Conservation (phyloP, 176 grass and related monocot genomes). For the Bothriochloa decipiens region DNA sequence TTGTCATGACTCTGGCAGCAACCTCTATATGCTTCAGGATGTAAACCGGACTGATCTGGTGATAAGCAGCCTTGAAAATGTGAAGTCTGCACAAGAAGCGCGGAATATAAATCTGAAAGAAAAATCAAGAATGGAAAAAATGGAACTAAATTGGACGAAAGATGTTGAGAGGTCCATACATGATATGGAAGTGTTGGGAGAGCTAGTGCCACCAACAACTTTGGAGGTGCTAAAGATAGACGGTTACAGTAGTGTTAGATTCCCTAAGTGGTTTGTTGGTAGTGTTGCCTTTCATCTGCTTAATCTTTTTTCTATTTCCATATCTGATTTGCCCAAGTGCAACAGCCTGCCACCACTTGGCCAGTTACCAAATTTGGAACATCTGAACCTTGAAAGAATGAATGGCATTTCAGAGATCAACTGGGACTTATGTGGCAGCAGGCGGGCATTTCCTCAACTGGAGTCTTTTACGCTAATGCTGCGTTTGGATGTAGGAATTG, state of each 20-base stretch:
- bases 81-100: no score
- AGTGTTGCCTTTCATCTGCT: not conserved
- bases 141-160: no score
- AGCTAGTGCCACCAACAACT: no score
- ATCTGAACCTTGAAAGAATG: fast-evolving
- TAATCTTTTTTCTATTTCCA: not conserved
- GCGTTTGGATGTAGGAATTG: no score
- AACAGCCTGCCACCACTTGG: not conserved
- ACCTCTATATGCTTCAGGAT: not conserved
- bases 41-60: not conserved
- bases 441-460: not conserved
- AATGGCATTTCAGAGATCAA: not conserved
- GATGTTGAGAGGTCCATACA: no score
- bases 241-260: not conserved
- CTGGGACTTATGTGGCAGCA: not conserved
- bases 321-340: not conserved
- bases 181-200: no score
- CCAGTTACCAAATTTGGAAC: not conserved
- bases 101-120: no score
- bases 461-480: not conserved
- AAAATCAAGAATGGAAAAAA: no score
- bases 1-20: not conserved
- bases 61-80: no score
- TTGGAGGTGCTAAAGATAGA: not conserved
- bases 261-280: no score